Percentiles rank a stretch among this genome's conserved stretches.
Conservation (phyloP, 768 basidiomycete genomes). For the Fomitopsis pulvina region DNA sequence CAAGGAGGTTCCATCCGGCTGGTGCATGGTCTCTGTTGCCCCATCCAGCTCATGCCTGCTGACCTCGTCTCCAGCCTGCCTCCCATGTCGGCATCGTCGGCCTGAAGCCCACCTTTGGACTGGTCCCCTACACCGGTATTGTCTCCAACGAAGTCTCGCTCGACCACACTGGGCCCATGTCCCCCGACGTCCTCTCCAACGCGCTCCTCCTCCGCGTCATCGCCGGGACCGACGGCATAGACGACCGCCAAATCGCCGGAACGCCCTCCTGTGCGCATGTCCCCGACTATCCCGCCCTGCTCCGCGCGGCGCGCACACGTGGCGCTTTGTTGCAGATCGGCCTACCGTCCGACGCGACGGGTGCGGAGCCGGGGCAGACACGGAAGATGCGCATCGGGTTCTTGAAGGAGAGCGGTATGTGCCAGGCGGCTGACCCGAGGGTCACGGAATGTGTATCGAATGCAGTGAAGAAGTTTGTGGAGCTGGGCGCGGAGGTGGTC, state of each 20-base stretch:
- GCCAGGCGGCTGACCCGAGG: conserved; percentile 27
- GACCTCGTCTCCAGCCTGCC: conserved; percentile 24
- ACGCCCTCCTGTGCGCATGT: conserved; percentile 28
- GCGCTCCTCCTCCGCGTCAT: conserved; percentile 35
- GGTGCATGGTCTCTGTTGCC: conserved; percentile 3
- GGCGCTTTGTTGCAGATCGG: conserved; percentile 8
- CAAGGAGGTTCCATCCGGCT: conserved; percentile 40
- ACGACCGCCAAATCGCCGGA: conserved; percentile 32
- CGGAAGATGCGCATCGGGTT: conserved; percentile 31
- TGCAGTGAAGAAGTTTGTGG: conserved; percentile 28
- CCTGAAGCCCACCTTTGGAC: conserved; percentile 34
- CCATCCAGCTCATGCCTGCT: too few relatives aligned
- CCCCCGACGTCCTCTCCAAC: conserved; percentile 31
- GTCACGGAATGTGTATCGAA: conserved; percentile 28
- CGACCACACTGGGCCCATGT: conserved; percentile 37
- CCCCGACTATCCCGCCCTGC: conserved; percentile 25
- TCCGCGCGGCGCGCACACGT: conserved; percentile 12
- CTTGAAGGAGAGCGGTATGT: conserved; percentile 31
- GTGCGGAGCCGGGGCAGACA: conserved; percentile 8
- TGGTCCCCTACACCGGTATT: conserved; percentile 43
- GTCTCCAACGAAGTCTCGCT: conserved; percentile 31
- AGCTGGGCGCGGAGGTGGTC: conserved; percentile 33
- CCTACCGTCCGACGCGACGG: conserved; percentile 1
- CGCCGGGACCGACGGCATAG: conserved; percentile 38
- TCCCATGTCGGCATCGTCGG: conserved; percentile 37